Base-by-base conservation (phyloP, 768 basidiomycete species). In the Infundibulicybe gibba region DNA sequence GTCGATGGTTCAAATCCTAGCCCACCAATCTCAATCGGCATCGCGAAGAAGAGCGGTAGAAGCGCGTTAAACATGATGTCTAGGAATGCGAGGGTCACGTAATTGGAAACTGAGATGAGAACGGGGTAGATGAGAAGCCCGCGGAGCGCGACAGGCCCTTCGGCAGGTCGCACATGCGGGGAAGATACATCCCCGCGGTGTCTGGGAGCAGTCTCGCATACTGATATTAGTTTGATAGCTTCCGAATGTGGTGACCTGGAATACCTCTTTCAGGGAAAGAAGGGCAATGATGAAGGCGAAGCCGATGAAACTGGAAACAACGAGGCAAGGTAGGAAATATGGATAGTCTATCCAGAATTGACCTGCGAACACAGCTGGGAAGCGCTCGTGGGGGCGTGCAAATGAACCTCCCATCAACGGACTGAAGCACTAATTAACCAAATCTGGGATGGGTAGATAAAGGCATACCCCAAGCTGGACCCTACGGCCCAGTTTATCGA, bases 1-100 rank as follows among this genome's bases (percentile, higher is more conserved):
- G 51, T 53, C 5, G 68, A 66, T 6, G 82, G 78, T 19, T 68
- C 57, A 12, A 83, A 61, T 8, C 77, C 79, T n/a, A n/a, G n/a
- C n/a, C n/a, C n/a, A n/a, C n/a, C n/a, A n/a, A n/a, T n/a, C n/a
- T n/a, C n/a, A n/a, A n/a, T n/a, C n/a, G n/a, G n/a, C n/a, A n/a
- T n/a, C n/a, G n/a, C n/a, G n/a, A n/a, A n/a, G n/a, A n/a, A n/a
- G n/a, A n/a, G n/a, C n/a, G n/a, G n/a, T n/a, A n/a, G n/a, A n/a
- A n/a, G n/a, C n/a, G n/a, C n/a, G n/a, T n/a, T n/a, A n/a, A n/a
- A n/a, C n/a, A n/a, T n/a, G n/a, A n/a, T n/a, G n/a, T n/a, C n/a
- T n/a, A n/a, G n/a, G n/a, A n/a, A n/a, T n/a, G n/a, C n/a, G n/a
- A n/a, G n/a, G n/a, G n/a, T n/a, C n/a, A n/a, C n/a, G n/a, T n/a